Evolutionary conservation across 2,329 filamentous ascomycete genomes (phyloP).

Genomic region (Pseudocercospora eumusae): DNA sequence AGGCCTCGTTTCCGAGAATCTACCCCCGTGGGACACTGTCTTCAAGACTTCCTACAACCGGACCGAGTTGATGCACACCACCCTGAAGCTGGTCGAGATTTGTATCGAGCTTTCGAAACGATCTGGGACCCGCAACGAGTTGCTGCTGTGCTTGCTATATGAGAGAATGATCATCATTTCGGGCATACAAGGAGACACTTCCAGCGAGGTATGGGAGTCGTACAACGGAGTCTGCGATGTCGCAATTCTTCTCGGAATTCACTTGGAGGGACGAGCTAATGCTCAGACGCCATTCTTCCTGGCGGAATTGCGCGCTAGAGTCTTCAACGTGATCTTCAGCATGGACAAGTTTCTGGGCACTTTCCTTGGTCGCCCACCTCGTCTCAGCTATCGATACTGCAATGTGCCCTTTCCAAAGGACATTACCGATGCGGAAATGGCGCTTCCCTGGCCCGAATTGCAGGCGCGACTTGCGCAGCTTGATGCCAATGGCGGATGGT

Average conservation of each 20-base stretch:
- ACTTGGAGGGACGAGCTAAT: slow-evolving; percentile 28
- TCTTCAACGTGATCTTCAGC: slow-evolving; percentile 29
- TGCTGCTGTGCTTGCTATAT: slow-evolving; percentile 28
- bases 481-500: slow-evolving; percentile 19
- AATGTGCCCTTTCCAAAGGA: slow-evolving; percentile 21
- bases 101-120: slow-evolving; percentile 30
- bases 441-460: slow-evolving; percentile 11
- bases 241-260: slow-evolving; percentile 30
- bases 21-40: slow-evolving; percentile 27
- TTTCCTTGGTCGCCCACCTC: slow-evolving; percentile 29
- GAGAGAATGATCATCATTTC: slow-evolving; percentile 25
- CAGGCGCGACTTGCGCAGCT: slow-evolving; percentile 16
- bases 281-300: slow-evolving; percentile 29
- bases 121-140: slow-evolving; percentile 29
- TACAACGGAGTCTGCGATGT: slow-evolving; percentile 31
- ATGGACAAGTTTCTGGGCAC: slow-evolving; percentile 34
- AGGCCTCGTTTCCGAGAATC: slow-evolving; percentile 32
- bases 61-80: slow-evolving; percentile 10
- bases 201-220: slow-evolving; percentile 29
- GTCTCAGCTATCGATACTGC: slow-evolving; percentile 27
- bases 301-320: slow-evolving; percentile 26
- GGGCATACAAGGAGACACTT: slow-evolving; percentile 29
- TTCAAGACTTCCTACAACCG: slow-evolving; percentile 17
- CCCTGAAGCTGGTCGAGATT: slow-evolving; percentile 20
- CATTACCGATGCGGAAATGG: slow-evolving; percentile 24